Percentiles rank a stretch among this genome's conserved stretches.
These are phyloP conservation scores for Platanus orientalis DNA, from an alignment of 164 flowering plant genomes.

Conservation along the genomic window DNA sequence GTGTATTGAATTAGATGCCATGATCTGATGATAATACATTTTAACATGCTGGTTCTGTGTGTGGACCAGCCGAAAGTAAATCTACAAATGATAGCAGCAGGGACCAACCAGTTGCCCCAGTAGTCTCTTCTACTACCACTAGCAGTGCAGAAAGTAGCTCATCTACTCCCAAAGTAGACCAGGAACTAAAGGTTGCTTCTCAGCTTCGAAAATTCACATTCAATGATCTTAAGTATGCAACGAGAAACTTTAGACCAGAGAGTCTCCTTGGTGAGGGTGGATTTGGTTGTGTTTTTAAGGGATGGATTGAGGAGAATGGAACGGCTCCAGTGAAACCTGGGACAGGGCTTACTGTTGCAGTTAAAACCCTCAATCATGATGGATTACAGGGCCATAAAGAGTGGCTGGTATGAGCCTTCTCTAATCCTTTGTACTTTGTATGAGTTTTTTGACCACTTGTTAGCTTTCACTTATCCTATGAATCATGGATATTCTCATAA, in stretches of 20 bases:
- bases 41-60: slow-evolving; percentile 12
- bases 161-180: slow-evolving; percentile 65
- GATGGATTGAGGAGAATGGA: no score
- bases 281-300: no score
- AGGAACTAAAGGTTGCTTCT: slow-evolving; percentile 79
- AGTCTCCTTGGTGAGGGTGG: no score
- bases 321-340: slow-evolving; percentile 95
- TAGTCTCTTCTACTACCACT: slow-evolving; percentile 61
- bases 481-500: not conserved
- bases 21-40: not conserved
- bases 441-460: not conserved
- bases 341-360: slow-evolving; percentile 96
- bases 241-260: no score
- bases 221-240: slow-evolving; percentile 79
- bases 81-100: slow-evolving; percentile 55
- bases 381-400: slow-evolving; percentile 98
- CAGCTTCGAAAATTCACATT: slow-evolving; percentile 72
- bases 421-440: not conserved
- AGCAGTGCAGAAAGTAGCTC: slow-evolving; percentile 73
- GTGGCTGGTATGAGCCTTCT: slow-evolving; percentile 67
- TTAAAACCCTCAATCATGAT: slow-evolving; percentile 92
- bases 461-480: not conserved
- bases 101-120: slow-evolving; percentile 54
- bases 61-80: slow-evolving; percentile 49
- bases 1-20: not conserved